A percentile compares a stretch with the other conserved stretches of the same genome.
These are phyloP conservation scores for Sphagnum tenellum DNA, from an alignment of 225 moss, liverwort and hornwort species.

Conservation along the genomic window DNA sequence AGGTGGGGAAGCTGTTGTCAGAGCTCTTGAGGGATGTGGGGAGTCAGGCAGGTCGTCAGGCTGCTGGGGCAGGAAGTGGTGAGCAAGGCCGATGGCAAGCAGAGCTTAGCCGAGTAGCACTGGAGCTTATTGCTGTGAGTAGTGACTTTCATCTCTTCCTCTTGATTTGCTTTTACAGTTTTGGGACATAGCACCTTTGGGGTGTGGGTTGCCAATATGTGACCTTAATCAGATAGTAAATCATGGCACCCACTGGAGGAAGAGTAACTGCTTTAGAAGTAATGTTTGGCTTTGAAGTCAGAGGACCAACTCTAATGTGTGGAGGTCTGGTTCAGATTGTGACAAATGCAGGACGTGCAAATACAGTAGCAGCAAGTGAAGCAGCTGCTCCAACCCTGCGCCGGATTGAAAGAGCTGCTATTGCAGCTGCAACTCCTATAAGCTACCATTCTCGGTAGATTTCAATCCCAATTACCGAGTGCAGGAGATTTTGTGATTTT, in stretches of 20 bases:
- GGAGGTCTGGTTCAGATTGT: conserved; percentile 53
- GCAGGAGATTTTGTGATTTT: background rate
- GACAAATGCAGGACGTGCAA: conserved; percentile 95
- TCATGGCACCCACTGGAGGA: too few species aligned
- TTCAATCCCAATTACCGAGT: background rate
- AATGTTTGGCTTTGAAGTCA: too few species aligned
- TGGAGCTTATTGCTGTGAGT: conserved; percentile 91
- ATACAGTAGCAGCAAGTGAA: conserved; percentile 97
- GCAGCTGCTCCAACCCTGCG: conserved; percentile 96
- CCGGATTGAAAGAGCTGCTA: conserved; percentile 96
- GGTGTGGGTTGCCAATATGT: too few species aligned
- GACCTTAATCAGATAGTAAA: too few species aligned
- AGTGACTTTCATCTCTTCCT: too few species aligned
- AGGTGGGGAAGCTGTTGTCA: conserved; percentile 95
- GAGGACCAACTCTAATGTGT: background rate
- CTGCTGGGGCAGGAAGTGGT: conserved; percentile 59
- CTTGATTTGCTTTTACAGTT: too few species aligned
- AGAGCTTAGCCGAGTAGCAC: conserved; percentile 87
- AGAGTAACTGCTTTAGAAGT: too few species aligned
- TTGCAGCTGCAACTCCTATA: conserved; percentile 96
- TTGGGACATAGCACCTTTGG: too few species aligned
- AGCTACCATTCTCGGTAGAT: conserved; percentile 87
- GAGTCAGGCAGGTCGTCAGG: conserved; percentile 80
- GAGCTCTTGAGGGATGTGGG: conserved; percentile 87
- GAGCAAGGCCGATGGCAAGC: conserved; percentile 99